phyloP scores from a whole-genome alignment of 345 rosid species.

The Pseudoturritis turrita region DNA sequence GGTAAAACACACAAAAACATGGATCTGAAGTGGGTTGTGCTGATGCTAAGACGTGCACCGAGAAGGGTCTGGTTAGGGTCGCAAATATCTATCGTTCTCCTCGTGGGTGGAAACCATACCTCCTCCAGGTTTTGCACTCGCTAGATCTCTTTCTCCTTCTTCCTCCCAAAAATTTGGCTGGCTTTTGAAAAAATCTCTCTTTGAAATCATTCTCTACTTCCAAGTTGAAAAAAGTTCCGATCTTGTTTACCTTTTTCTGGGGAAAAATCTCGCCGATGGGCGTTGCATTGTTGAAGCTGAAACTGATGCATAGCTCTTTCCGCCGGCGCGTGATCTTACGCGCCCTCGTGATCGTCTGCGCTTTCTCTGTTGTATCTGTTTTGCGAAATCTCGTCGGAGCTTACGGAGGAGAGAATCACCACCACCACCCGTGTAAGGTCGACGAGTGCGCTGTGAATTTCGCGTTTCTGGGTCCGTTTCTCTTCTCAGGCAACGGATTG shows the following conservation, averaged over 20 bases:
- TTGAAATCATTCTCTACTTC: conserved; percentile 7
- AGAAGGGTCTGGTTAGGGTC: conserved; percentile 65
- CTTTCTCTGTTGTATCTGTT: conserved; percentile 54
- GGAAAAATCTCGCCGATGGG: conserved; percentile 42
- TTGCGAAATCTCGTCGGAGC: conserved; percentile 44
- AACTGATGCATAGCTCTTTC: conserved; percentile 43
- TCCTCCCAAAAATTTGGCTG: not conserved
- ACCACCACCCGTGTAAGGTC: conserved; percentile 14
- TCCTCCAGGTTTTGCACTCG: conserved; percentile 98
- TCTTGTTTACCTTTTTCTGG: not conserved
- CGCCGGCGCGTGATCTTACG: conserved; percentile 65
- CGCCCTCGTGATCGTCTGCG: conserved; percentile 43
- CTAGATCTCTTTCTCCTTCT: conserved; percentile 28
- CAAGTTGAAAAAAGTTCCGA: not conserved
- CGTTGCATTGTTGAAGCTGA: conserved; percentile 41
- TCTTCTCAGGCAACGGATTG: conserved; percentile 26
- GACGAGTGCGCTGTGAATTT: conserved; percentile 39
- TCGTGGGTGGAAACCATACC: conserved; percentile 99
- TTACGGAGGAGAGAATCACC: conserved; percentile 30
- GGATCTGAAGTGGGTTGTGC: conserved; percentile 40
- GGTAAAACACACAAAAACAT: conserved; percentile 15
- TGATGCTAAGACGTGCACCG: conserved; percentile 41
- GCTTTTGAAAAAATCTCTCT: conserved; percentile 24
- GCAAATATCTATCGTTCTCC: conserved; percentile 74
- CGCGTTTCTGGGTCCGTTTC: conserved; percentile 30